phyloP scores from a whole-genome alignment of 83 land plant species.

The Isoetes engelmannii region DNA sequence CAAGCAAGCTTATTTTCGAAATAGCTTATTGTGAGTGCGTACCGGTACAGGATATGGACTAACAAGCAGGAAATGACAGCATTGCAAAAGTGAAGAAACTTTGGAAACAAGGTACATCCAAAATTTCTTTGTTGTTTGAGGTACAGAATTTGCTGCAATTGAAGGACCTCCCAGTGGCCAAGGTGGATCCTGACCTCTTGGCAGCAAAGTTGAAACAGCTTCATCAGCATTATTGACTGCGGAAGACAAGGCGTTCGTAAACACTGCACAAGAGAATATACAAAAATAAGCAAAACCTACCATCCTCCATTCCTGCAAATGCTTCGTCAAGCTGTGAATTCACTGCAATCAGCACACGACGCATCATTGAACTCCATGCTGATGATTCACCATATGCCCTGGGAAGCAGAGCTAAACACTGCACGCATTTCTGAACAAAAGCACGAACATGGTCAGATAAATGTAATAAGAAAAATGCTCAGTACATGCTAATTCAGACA shows the following conservation, averaged over 20 bases:
- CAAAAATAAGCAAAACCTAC: conserved; percentile 25
- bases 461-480: too few species aligned
- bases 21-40: not conserved
- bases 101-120: conserved; percentile 43
- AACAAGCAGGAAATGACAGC: conserved; percentile 56
- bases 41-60: conserved; percentile 77
- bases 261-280: not conserved
- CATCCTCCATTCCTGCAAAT: conserved; percentile 80
- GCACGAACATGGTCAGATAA: not conserved
- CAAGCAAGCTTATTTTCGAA: not conserved
- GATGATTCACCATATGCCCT: conserved; percentile 66
- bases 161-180: conserved; percentile 50
- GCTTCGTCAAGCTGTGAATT: conserved; percentile 58
- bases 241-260: not conserved
- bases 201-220: conserved; percentile 45
- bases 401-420: conserved; percentile 71
- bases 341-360: conserved; percentile 56
- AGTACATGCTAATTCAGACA: too few species aligned
- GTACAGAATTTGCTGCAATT: conserved; percentile 23
- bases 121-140: conserved; percentile 34
- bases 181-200: conserved; percentile 66
- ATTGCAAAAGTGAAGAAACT: conserved; percentile 56
- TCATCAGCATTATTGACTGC: conserved; percentile 50
- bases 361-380: conserved; percentile 71
- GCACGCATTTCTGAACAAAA: conserved; percentile 53